These are phyloP conservation scores for Neonothopanus nambi DNA, from an alignment of 1,284 basidiomycete genomes.

Conservation along the genomic window DNA sequence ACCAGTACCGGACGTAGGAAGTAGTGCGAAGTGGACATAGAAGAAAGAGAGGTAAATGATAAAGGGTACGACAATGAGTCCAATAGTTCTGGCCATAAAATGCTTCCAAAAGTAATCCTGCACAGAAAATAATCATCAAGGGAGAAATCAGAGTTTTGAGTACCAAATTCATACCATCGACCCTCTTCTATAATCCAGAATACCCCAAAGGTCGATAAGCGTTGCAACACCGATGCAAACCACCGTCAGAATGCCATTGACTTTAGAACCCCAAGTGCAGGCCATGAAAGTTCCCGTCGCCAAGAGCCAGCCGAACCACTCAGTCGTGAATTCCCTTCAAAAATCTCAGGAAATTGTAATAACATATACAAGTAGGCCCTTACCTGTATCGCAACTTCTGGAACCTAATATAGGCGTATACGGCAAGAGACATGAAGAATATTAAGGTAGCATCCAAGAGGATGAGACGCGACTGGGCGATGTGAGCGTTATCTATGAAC, in stretches of 20 bases:
- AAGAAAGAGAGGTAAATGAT: conserved; percentile 95
- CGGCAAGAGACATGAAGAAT: conserved; percentile 93
- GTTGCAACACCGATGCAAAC: conserved; percentile 90
- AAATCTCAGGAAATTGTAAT: conserved; percentile 14
- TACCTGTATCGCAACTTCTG: conserved; percentile 91
- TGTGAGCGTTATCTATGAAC: conserved; percentile 87
- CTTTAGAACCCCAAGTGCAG: conserved; percentile 96
- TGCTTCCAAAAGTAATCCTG: conserved; percentile 91
- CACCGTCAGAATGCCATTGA: conserved; percentile 96
- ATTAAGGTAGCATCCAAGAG: conserved; percentile 93
- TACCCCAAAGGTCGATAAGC: conserved; percentile 91
- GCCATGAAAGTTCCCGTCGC: conserved; percentile 93
- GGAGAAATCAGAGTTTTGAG: too few relatives aligned
- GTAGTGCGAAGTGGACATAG: conserved; percentile 92
- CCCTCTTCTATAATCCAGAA: conserved; percentile 86
- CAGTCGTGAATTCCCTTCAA: conserved; percentile 75
- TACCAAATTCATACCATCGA: conserved; percentile 65
- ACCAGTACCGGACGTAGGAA: conserved; percentile 90
- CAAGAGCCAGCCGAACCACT: conserved; percentile 96
- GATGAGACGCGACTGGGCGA: conserved; percentile 94
- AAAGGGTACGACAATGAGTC: conserved; percentile 88
- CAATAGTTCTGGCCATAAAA: conserved; percentile 83
- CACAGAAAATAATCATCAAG: conserved; percentile 3
- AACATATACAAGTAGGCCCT: conserved; percentile 22
- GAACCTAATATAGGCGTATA: conserved; percentile 96